Evolutionary conservation across 305 asterid genomes (phyloP).

Genomic region (Solanum hybrid): DNA sequence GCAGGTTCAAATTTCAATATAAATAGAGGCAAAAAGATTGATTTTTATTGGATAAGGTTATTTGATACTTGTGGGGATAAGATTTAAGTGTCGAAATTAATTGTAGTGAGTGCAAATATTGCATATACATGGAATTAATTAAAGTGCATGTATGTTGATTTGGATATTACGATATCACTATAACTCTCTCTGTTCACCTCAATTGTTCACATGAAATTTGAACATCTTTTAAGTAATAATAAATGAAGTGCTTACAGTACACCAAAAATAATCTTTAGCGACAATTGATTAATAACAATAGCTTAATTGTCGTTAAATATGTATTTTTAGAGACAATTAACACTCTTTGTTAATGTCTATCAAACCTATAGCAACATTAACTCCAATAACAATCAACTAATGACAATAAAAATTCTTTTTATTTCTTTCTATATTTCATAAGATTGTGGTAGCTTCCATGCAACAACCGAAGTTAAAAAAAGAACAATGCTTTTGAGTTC

Average conservation of each 20-base stretch:
- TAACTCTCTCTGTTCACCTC: background rate
- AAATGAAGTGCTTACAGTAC: rapidly evolving
- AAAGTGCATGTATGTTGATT: background rate
- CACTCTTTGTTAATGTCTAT: background rate
- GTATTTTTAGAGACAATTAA: background rate
- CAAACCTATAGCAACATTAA: background rate
- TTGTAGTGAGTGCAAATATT: background rate
- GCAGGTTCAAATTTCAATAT: background rate
- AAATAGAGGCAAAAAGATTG: background rate
- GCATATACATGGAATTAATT: background rate
- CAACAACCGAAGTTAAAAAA: background rate
- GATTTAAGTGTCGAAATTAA: background rate
- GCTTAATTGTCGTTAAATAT: background rate
- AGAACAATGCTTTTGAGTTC: background rate
- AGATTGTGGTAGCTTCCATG: background rate
- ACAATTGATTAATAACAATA: background rate
- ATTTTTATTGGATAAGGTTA: background rate
- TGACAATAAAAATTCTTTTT: rapidly evolving
- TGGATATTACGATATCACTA: background rate
- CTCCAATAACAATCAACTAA: background rate
- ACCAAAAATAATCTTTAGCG: background rate
- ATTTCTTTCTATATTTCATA: background rate
- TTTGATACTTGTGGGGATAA: background rate
- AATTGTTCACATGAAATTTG: background rate
- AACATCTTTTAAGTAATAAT: background rate